Base-by-base conservation (phyloP, 148 eudicot species). In the Vaccinium darrowii region DNA sequence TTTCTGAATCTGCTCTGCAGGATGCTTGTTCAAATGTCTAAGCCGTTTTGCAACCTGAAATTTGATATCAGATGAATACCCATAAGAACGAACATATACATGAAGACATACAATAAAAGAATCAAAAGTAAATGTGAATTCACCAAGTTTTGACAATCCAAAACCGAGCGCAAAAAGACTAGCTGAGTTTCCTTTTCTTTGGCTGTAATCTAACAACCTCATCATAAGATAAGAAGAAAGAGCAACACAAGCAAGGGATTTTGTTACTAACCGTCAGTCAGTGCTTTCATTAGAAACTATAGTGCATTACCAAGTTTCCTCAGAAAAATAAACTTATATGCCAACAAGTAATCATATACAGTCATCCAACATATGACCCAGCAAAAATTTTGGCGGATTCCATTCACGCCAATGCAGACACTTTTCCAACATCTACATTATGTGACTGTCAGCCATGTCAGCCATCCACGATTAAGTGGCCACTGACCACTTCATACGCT, bases 41-140 rank as follows among this genome's bases (percentile, higher is more conserved):
- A 86, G 88, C 71, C 39, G 58, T 49, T 86, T 86, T 39, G 85
- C 88, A 78, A 86, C 88, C 88, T 86, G 73, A 27, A 82, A 25
- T 13, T 58, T 58, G 65, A 19, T 53, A 53, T 58, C 65, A 18
- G 7, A 16, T 58, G 19, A 58, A 58, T 58, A 19, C n/a, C 14
- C 65, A 18, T 58, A 16, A 30, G 50, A 63, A 69, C 7, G 36
- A 23, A 49, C 15, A 79, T 7, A 2, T 14, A 14, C 15, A 12
- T 79, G 18, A 12, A 79, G 81, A 54, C 15, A 8, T 73, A 14
- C 2, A 47, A n/a, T 5, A 53, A 79, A 52, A 15, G 54, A 13
- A 58, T 19, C 58, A 57, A 58, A 12, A 80, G 65, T 19, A 53
- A 39, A 0, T 36, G 62, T 80, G 30, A 79, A 79, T 78, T 79